These are phyloP conservation scores for Penicillium crustosum DNA, from an alignment of 2,329 filamentous ascomycete species.

Conservation along the genomic window DNA sequence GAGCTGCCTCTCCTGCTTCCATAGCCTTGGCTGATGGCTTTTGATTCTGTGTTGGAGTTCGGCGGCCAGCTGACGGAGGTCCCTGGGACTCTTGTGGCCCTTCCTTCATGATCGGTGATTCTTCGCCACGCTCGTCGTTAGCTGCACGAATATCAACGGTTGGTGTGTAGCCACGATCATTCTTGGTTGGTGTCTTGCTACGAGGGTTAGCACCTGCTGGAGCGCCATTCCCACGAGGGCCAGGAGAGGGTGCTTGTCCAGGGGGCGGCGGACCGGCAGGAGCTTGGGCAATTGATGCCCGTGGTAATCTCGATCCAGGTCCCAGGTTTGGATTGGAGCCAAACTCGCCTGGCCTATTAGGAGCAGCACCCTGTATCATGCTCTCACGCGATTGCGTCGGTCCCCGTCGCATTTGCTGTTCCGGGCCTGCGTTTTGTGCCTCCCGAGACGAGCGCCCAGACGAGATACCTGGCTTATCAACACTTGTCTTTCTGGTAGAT, in stretches of 20 bases:
- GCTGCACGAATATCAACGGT: conserved; percentile 45
- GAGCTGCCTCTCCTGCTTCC: conserved; percentile 49
- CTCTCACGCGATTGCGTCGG: conserved; percentile 48
- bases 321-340: conserved; percentile 34
- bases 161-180: conserved; percentile 46
- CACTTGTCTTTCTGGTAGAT: conserved; percentile 44
- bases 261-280: conserved; percentile 64
- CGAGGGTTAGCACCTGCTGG: conserved; percentile 32
- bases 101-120: conserved; percentile 49
- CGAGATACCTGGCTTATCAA: conserved; percentile 44
- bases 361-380: conserved; percentile 29
- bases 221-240: conserved; percentile 51
- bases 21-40: conserved; percentile 46
- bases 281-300: conserved; percentile 59
- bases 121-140: conserved; percentile 48
- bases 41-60: conserved; percentile 59
- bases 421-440: conserved; percentile 39
- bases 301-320: conserved; percentile 58
- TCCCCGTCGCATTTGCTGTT: conserved; percentile 37
- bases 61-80: conserved; percentile 59
- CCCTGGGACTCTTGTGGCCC: conserved; percentile 48
- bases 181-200: conserved; percentile 55
- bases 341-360: conserved; percentile 29
- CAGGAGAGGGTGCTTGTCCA: conserved; percentile 62
- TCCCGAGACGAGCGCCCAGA: conserved; percentile 47